Evolutionary conservation across 495 filamentous ascomycete genomes (phyloP).

Genomic region (Penicillium pancosmium): DNA sequence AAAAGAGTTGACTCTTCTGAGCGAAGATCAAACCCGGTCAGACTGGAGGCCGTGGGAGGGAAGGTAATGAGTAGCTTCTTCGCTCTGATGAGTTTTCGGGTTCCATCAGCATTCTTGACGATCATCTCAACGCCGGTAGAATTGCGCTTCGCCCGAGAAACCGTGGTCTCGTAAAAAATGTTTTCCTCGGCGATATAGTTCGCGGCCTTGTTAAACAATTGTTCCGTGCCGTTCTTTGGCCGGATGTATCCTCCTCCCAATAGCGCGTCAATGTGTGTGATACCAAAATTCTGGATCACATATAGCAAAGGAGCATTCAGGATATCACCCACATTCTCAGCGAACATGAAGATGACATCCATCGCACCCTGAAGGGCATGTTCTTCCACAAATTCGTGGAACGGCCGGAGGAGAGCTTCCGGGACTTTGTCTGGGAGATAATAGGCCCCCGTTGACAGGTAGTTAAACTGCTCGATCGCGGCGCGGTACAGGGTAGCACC

Average conservation of each 20-base stretch:
- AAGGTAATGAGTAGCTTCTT: conserved; percentile 48
- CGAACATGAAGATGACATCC: conserved; percentile 10
- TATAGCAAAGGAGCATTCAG: conserved; percentile 11
- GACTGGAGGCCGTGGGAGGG: conserved; percentile 29
- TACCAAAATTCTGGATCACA: conserved; percentile 14
- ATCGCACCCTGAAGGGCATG: conserved; percentile 10
- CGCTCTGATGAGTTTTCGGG: conserved; percentile 40
- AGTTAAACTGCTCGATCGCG: conserved; percentile 12
- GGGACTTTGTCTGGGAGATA: conserved; percentile 13
- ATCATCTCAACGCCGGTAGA: conserved; percentile 14
- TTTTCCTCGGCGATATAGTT: conserved; percentile 10
- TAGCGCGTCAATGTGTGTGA: conserved; percentile 7
- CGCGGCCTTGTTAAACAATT: conserved; percentile 10
- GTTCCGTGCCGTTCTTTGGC: conserved; percentile 11
- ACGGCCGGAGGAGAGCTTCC: conserved; percentile 11
- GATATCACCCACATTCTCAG: conserved; percentile 14
- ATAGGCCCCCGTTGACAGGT: conserved; percentile 9
- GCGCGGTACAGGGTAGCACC: conserved; percentile 11
- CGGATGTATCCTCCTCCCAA: conserved; percentile 8
- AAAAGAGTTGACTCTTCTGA: conserved; percentile 40
- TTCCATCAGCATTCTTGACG: conserved; percentile 38
- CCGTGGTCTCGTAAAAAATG: conserved; percentile 13
- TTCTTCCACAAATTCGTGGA: conserved; percentile 12
- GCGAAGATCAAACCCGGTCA: conserved; percentile 40
- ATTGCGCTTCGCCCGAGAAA: conserved; percentile 10